These are phyloP conservation scores for Phaeolepiota aurea DNA, from an alignment of 768 basidiomycete species.

Conservation along the genomic window DNA sequence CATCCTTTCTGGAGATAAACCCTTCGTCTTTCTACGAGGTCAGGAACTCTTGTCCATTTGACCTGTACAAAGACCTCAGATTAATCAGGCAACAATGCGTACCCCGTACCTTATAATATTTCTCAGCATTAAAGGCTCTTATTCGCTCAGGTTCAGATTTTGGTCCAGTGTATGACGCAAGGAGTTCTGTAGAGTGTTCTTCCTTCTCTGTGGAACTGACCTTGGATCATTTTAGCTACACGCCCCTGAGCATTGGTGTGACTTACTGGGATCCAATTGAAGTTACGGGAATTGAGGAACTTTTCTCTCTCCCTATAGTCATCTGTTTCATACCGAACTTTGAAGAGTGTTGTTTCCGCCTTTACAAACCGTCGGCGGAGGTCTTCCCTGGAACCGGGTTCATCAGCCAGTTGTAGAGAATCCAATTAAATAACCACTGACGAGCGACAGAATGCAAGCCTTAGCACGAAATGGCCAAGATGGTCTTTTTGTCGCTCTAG, in stretches of 20 bases:
- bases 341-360: slow-evolving; percentile 81
- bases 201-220: slow-evolving; percentile 57
- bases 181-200: slow-evolving; percentile 37
- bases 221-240: too few relatives aligned
- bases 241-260: too few relatives aligned
- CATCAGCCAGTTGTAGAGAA: not conserved
- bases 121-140: slow-evolving; percentile 37
- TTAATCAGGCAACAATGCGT: not conserved
- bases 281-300: slow-evolving; percentile 61
- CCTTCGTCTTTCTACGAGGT: slow-evolving; percentile 75
- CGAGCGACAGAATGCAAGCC: slow-evolving; percentile 95
- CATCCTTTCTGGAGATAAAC: slow-evolving; percentile 74
- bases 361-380: slow-evolving; percentile 82
- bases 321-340: slow-evolving; percentile 68
- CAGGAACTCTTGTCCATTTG: slow-evolving; percentile 93
- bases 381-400: slow-evolving; percentile 84
- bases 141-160: slow-evolving; percentile 23
- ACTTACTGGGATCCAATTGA: slow-evolving; percentile 57
- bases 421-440: slow-evolving; percentile 48
- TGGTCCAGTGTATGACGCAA: slow-evolving; percentile 31
- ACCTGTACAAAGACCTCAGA: slow-evolving; percentile 45
- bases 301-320: slow-evolving; percentile 43
- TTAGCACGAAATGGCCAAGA: slow-evolving; percentile 86
- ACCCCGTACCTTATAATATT: slow-evolving; percentile 68
- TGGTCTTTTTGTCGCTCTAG: slow-evolving; percentile 75